These are phyloP conservation scores for Fusarium haematococcum DNA, from an alignment of 2,329 filamentous ascomycete species.

Conservation along the genomic window DNA sequence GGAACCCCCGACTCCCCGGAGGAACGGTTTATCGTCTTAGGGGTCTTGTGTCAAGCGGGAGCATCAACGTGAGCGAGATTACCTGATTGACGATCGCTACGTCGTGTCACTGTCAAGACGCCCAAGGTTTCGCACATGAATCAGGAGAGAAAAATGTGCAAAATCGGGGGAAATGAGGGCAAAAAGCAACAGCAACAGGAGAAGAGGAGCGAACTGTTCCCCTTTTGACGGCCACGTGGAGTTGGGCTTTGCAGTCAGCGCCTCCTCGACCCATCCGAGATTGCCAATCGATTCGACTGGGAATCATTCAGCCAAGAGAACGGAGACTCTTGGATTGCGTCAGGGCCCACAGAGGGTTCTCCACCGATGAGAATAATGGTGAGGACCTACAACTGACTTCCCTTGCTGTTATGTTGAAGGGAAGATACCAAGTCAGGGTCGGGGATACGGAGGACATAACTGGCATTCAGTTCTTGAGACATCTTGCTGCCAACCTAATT, in stretches of 20 bases:
- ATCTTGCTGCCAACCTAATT: neutral
- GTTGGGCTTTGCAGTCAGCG: conserved; percentile 1
- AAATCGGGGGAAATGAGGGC: neutral
- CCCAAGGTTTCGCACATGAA: neutral
- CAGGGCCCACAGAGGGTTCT: conserved; percentile 18
- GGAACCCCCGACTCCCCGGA: neutral
- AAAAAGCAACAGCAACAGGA: neutral
- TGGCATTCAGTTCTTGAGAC: neutral
- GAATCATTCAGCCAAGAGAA: conserved; percentile 32
- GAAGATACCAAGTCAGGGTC: neutral
- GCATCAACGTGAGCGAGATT: neutral
- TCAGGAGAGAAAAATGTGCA: neutral
- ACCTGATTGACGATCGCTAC: neutral
- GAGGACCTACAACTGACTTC: neutral
- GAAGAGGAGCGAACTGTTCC: neutral
- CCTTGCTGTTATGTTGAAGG: neutral
- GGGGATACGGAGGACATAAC: neutral
- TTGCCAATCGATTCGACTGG: conserved; percentile 29
- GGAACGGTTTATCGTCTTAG: neutral
- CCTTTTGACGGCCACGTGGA: conserved; percentile 14
- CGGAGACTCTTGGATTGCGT: conserved; percentile 20
- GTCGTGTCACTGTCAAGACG: neutral
- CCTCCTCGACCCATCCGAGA: conserved; percentile 5
- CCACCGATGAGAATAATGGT: conserved; percentile 2
- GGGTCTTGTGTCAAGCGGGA: neutral